Percentiles rank a stretch among this genome's conserved stretches.
Evolutionary conservation across 495 filamentous ascomycete species (phyloP).

Genomic region (Penicillium antarcticum): DNA sequence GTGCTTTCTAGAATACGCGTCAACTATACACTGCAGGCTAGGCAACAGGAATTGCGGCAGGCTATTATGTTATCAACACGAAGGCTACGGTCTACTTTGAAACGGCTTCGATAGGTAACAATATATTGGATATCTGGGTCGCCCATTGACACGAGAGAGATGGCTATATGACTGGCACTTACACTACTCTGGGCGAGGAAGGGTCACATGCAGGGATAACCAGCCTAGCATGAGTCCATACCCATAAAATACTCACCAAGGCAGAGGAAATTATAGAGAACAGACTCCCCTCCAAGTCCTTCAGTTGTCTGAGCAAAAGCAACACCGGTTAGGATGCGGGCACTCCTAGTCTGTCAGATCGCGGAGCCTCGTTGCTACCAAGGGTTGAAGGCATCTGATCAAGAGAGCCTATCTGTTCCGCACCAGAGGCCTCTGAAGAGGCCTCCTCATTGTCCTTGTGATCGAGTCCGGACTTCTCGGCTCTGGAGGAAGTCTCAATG

Average conservation of each 20-base stretch:
- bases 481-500: constrained; percentile 9
- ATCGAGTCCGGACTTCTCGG: neutral
- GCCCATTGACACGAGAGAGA: neutral
- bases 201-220: neutral
- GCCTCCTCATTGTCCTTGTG: constrained; percentile 1
- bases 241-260: no score
- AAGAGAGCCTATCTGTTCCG: constrained; percentile 2
- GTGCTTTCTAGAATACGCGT: neutral
- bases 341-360: constrained; percentile 2
- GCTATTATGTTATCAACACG: neutral
- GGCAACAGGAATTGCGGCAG: neutral
- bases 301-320: neutral
- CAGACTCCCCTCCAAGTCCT: neutral
- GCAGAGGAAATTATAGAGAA: no score
- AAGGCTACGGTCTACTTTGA: neutral
- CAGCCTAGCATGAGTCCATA: neutral
- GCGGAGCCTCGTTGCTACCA: constrained; percentile 2
- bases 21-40: neutral
- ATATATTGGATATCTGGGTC: neutral
- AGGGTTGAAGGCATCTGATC: constrained; percentile 7
- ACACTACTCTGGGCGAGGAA: neutral
- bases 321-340: constrained; percentile 3
- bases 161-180: neutral
- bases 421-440: constrained; percentile 4
- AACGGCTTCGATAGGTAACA: neutral